These are phyloP conservation scores for Rosa hybrid DNA, from an alignment of 331 rosid genomes.

Conservation along the genomic window DNA sequence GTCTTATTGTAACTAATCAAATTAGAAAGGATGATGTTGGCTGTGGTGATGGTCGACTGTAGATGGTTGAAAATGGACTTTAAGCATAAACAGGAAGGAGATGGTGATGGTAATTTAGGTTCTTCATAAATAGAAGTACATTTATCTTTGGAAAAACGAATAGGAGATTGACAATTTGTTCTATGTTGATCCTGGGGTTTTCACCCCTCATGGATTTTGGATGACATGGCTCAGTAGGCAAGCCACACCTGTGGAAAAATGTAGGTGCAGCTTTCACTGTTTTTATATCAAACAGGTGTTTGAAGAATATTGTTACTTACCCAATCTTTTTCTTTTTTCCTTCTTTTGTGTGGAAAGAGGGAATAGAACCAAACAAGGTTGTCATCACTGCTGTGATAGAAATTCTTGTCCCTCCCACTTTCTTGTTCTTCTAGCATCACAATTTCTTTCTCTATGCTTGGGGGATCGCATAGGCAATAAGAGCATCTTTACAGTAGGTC, in stretches of 20 bases:
- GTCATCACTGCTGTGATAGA: background rate
- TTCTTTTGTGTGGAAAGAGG: background rate
- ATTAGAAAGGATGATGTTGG: background rate
- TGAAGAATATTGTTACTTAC: background rate
- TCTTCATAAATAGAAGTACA: background rate
- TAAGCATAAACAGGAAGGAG: background rate
- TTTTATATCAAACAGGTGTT: background rate
- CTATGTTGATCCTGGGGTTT: background rate
- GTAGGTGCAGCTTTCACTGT: background rate
- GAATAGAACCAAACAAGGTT: background rate
- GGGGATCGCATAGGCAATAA: background rate
- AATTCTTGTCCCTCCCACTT: background rate
- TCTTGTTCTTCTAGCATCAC: background rate
- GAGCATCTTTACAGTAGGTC: background rate
- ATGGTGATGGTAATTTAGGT: background rate
- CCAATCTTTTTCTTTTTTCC: background rate
- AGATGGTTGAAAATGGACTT: background rate
- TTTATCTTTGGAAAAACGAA: too few species aligned
- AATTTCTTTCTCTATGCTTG: background rate
- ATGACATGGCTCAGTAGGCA: background rate
- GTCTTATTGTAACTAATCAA: background rate
- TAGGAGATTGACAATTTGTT: too few species aligned
- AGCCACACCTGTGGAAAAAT: background rate
- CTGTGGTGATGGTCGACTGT: background rate
- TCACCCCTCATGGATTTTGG: background rate